Evolutionary conservation across 2,329 filamentous ascomycete genomes (phyloP).

Genomic region (Teratosphaeria gauchensis): DNA sequence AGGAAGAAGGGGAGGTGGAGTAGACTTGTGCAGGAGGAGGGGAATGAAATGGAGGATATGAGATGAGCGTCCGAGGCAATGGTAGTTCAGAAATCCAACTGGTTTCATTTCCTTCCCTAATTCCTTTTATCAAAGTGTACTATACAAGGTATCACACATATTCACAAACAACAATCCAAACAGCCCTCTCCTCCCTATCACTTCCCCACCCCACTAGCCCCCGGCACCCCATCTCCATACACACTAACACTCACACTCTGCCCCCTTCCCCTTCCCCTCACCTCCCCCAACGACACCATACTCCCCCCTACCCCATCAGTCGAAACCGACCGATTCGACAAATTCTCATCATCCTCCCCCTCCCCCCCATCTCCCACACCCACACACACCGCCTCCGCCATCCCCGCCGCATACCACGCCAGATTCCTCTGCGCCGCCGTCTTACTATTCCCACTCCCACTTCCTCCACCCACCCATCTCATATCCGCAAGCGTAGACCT

Average conservation of each 20-base stretch:
- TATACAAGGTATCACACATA: no score
- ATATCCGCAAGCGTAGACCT: not conserved
- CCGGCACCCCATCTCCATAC: not conserved
- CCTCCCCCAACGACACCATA: not conserved
- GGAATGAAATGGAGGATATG: not conserved
- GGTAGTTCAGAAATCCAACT: not conserved
- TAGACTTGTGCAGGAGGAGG: not conserved
- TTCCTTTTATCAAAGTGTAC: not conserved
- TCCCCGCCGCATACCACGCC: constrained; percentile 7
- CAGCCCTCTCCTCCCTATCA: not conserved
- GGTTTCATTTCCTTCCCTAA: not conserved
- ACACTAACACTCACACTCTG: not conserved
- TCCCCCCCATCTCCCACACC: not conserved
- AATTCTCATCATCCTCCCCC: not conserved
- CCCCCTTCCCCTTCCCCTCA: not conserved
- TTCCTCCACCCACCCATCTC: not conserved
- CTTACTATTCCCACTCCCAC: not conserved
- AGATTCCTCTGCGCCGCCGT: constrained; percentile 7
- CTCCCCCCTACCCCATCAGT: not conserved
- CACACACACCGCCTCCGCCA: constrained; percentile 9
- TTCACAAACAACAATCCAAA: no score
- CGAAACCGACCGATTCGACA: no score
- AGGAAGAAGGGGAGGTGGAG: constrained; percentile 2
- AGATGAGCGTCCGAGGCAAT: not conserved
- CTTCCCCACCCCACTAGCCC: not conserved